Percentiles rank a stretch among this genome's conserved stretches.
Evolutionary conservation across 805 yeast species (phyloP).

Genomic region (Metschnikowia hibisci): DNA sequence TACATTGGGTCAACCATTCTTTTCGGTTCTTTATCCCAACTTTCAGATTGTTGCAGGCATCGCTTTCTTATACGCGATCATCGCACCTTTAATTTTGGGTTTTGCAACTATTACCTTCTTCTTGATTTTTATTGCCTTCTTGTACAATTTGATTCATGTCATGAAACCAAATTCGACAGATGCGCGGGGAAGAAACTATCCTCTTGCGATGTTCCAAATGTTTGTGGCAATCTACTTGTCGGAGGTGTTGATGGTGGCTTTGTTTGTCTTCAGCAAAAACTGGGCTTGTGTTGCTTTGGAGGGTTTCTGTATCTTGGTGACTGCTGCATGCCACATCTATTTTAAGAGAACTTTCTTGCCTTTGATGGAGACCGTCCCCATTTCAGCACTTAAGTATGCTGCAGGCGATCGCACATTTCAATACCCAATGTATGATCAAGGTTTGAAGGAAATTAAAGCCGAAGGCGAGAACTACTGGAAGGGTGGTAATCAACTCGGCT

Average conservation of each 20-base stretch:
- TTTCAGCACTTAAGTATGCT: constrained; percentile 53
- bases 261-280: constrained; percentile 71
- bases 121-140: constrained; percentile 56
- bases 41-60: constrained; percentile 74
- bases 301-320: constrained; percentile 52
- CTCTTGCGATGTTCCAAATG: constrained; percentile 65
- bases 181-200: constrained; percentile 69
- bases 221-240: constrained; percentile 70
- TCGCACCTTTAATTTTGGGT: constrained; percentile 68
- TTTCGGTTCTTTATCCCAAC: constrained; percentile 81
- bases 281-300: constrained; percentile 78
- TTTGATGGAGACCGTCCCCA: constrained; percentile 63
- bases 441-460: constrained; percentile 50
- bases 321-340: constrained; percentile 57
- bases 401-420: constrained; percentile 38
- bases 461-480: constrained; percentile 49
- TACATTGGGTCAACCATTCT: constrained; percentile 60
- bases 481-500: constrained; percentile 42
- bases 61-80: constrained; percentile 69
- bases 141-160: constrained; percentile 64
- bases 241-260: constrained; percentile 63
- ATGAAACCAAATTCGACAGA: constrained; percentile 52
- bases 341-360: constrained; percentile 59
- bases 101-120: constrained; percentile 59
- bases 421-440: constrained; percentile 68